Evolutionary conservation across 1,139 yeast species (phyloP).

Genomic region (Pichia sp.): DNA sequence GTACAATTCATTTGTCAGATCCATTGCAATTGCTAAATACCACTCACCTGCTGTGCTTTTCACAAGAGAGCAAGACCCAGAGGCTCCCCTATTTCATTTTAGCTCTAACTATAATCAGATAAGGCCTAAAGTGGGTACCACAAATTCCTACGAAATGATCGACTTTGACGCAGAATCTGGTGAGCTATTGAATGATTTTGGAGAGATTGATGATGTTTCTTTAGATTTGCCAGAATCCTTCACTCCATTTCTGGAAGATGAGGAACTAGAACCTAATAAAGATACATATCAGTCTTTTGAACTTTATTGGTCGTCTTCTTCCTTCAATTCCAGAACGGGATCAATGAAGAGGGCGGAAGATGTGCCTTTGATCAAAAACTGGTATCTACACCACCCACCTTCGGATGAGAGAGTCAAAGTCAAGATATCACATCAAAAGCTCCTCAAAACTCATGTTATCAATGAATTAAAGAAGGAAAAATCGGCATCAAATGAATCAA

Average conservation of each 20-base stretch:
- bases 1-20: conserved; percentile 71
- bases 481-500: conserved; percentile 61
- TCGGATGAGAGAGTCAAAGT: conserved; percentile 65
- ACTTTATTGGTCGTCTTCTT: conserved; percentile 75
- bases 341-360: conserved; percentile 78
- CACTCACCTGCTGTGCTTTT: conserved; percentile 52
- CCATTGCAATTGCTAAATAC: conserved; percentile 55
- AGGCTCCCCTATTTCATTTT: conserved; percentile 50
- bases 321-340: conserved; percentile 74
- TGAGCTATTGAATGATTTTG: conserved; percentile 25
- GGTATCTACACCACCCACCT: conserved; percentile 71
- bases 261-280: conserved; percentile 34
- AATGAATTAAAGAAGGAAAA: conserved; percentile 72
- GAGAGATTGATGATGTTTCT: conserved; percentile 23
- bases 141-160: conserved; percentile 18
- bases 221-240: conserved; percentile 13
- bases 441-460: conserved; percentile 65
- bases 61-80: conserved; percentile 41
- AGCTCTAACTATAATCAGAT: conserved; percentile 54
- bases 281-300: conserved; percentile 54
- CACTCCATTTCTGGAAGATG: conserved; percentile 42
- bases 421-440: conserved; percentile 79
- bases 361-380: conserved; percentile 72
- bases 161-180: conserved; percentile 26
- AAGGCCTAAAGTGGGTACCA: conserved; percentile 24